Percentiles rank a stretch among this genome's conserved stretches.
phyloP scores from a whole-genome alignment of 2,329 filamentous ascomycete genomes.

The Xylaria sp. region DNA sequence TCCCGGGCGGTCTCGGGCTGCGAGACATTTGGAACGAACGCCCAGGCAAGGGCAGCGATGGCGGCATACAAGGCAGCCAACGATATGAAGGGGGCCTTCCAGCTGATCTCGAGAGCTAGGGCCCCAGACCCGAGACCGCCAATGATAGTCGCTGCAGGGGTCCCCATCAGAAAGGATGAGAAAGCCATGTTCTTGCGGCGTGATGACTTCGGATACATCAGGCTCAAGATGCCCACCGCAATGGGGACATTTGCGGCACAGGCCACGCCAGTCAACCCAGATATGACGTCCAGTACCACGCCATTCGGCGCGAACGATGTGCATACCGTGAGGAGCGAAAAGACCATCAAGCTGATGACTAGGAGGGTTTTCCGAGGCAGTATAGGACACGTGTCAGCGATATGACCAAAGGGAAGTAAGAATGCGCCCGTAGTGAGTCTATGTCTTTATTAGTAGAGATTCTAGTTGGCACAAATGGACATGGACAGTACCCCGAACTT shows the following conservation, averaged over 20 bases:
- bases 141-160: slow-evolving; percentile 37
- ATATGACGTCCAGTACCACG: slow-evolving; percentile 36
- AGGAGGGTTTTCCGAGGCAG: slow-evolving; percentile 37
- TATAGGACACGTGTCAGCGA: slow-evolving; percentile 33
- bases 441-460: background rate
- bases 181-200: slow-evolving; percentile 39
- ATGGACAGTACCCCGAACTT: slow-evolving; percentile 35
- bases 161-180: slow-evolving; percentile 40
- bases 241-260: slow-evolving; percentile 39
- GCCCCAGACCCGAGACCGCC: slow-evolving; percentile 39
- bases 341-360: slow-evolving; percentile 32
- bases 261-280: slow-evolving; percentile 37
- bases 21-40: slow-evolving; percentile 34
- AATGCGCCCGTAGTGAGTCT: slow-evolving; percentile 38
- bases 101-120: slow-evolving; percentile 32
- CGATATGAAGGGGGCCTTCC: slow-evolving; percentile 39
- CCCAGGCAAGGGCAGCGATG: slow-evolving; percentile 31
- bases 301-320: slow-evolving; percentile 34
- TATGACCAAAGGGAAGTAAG: slow-evolving; percentile 37
- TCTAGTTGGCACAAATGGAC: background rate
- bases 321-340: slow-evolving; percentile 33
- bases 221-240: slow-evolving; percentile 37
- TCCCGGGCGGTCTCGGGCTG: slow-evolving; percentile 23
- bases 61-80: slow-evolving; percentile 34
- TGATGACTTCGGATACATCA: slow-evolving; percentile 36